Evolutionary conservation across 163 green algal species (phyloP), one percentile per base, ranked within the genome.

Genomic region (Chloroidium sp.): DNA sequence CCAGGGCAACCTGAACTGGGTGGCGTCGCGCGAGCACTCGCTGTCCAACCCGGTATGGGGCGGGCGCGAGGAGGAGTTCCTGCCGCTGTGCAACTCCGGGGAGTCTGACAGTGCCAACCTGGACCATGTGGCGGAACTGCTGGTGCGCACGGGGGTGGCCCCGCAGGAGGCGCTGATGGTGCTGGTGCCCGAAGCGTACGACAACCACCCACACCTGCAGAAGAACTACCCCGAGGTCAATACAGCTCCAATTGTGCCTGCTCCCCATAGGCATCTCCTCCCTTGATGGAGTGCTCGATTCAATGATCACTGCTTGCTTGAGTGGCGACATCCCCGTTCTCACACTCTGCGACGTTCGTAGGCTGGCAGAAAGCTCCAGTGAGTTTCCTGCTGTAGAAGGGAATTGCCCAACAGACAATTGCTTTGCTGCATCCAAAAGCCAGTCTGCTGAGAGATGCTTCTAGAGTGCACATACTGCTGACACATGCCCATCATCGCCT

Each of bases 1-100:
- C 80, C 94, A 98, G 90, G 97, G 97, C 85, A 99, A 99, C 92
- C 89, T 99, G 62, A 99, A 99, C 90, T 99, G 96, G 96, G 94
- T 98, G 81, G 91, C 92, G 6, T 97, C 92, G 2, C 92, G 95
- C 59, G 92, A 99, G 92, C 87, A 92, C 61, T 91, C 93, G 75
- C 90, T 99, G 76, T 91, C 81, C 59, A 90, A 96, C 87, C 91
- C 93, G 1, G 82, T 98, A 1, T 99, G 95, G 96, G 78, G 90
- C 2, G 95, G 95, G 57, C 90, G 96, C 57, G 97, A 99, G 90
- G 79, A 83, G 14, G 94, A 98, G 75, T 89, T 99, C 72, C 88
- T 92, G 74, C 95, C 96, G 10, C 88, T 98, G 75, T 96, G 91
- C 84, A 92, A 93, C 82, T 79, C 90, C 36, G 77, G 85, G 60